These are phyloP conservation scores for Trametes polyzona DNA, from an alignment of 1,284 basidiomycete species.

Conservation along the genomic window DNA sequence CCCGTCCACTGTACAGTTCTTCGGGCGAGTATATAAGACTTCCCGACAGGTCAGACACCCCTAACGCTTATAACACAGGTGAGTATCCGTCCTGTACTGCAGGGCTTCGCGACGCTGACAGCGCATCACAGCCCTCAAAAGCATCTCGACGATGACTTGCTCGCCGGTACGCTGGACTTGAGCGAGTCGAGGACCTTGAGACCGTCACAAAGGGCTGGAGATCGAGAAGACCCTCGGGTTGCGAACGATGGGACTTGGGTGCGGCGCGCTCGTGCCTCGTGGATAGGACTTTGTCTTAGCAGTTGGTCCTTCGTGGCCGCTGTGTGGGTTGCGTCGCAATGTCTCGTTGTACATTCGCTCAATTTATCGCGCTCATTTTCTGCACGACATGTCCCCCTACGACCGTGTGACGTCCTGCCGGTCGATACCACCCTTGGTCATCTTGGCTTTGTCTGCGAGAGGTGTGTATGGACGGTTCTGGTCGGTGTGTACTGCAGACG, in stretches of 20 bases:
- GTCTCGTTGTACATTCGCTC: slow-evolving; percentile 77
- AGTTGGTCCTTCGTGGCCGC: slow-evolving; percentile 64
- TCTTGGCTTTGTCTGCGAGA: too few relatives aligned
- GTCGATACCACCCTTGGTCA: too few relatives aligned
- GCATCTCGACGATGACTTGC: slow-evolving; percentile 85
- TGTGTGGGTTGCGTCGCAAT: slow-evolving; percentile 79
- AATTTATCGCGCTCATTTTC: background rate
- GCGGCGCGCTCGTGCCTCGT: slow-evolving; percentile 61
- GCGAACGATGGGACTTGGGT: slow-evolving; percentile 82
- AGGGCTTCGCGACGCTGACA: slow-evolving; percentile 15
- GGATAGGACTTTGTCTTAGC: slow-evolving; percentile 41
- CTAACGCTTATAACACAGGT: slow-evolving; percentile 69
- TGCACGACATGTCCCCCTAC: background rate
- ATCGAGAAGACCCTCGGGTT: slow-evolving; percentile 45
- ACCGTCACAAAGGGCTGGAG: slow-evolving; percentile 83
- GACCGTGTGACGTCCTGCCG: too few relatives aligned
- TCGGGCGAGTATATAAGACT: slow-evolving; percentile 33
- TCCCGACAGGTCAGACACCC: slow-evolving; percentile 6
- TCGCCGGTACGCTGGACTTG: slow-evolving; percentile 67
- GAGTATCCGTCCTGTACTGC: slow-evolving; percentile 27
- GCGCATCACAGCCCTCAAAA: slow-evolving; percentile 62
- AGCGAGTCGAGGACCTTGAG: slow-evolving; percentile 82
- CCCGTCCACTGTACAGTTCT: slow-evolving; percentile 41
- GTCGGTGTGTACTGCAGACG: too few relatives aligned
- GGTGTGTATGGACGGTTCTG: too few relatives aligned